Conservation (phyloP, 805 yeast species). For the Grigorovia jiainica region DNA sequence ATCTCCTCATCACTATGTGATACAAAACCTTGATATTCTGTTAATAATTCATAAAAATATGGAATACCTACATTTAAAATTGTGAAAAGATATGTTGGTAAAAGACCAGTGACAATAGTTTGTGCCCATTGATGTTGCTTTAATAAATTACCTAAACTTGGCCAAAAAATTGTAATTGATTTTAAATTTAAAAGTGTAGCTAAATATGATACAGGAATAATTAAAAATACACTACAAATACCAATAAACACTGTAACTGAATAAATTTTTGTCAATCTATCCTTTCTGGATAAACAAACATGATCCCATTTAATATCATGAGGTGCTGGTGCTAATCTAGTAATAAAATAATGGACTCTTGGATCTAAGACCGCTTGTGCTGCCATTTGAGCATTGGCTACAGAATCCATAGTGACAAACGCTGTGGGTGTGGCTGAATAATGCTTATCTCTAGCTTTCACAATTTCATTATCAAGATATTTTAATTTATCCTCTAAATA, state of each 20-base stretch:
- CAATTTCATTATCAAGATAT: slow-evolving; percentile 61
- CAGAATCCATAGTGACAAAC: slow-evolving; percentile 88
- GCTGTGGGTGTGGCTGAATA: slow-evolving; percentile 85
- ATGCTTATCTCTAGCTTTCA: slow-evolving; percentile 52
- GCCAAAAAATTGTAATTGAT: slow-evolving; percentile 74
- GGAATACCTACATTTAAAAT: slow-evolving; percentile 77
- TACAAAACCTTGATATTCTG: slow-evolving; percentile 77
- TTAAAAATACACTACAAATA: slow-evolving; percentile 55
- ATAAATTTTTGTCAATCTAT: slow-evolving; percentile 49
- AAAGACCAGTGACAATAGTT: slow-evolving; percentile 72
- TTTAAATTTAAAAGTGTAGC: slow-evolving; percentile 75
- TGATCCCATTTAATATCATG: slow-evolving; percentile 92
- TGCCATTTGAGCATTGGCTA: slow-evolving; percentile 91
- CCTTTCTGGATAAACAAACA: slow-evolving; percentile 67
- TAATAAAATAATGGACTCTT: slow-evolving; percentile 69
- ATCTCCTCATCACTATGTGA: slow-evolving; percentile 90
- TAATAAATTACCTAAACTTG: slow-evolving; percentile 62
- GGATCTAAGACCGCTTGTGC: slow-evolving; percentile 95
- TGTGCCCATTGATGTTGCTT: slow-evolving; percentile 61
- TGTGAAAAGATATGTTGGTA: slow-evolving; percentile 89
- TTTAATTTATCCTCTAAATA: slow-evolving; percentile 61
- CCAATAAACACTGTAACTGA: slow-evolving; percentile 33
- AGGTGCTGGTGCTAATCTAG: slow-evolving; percentile 89
- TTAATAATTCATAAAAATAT: slow-evolving; percentile 72
- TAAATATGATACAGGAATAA: slow-evolving; percentile 75